These are phyloP conservation scores for Brachypodium distachyon DNA, from an alignment of 202 grass and related monocot species.

Conservation along the genomic window DNA sequence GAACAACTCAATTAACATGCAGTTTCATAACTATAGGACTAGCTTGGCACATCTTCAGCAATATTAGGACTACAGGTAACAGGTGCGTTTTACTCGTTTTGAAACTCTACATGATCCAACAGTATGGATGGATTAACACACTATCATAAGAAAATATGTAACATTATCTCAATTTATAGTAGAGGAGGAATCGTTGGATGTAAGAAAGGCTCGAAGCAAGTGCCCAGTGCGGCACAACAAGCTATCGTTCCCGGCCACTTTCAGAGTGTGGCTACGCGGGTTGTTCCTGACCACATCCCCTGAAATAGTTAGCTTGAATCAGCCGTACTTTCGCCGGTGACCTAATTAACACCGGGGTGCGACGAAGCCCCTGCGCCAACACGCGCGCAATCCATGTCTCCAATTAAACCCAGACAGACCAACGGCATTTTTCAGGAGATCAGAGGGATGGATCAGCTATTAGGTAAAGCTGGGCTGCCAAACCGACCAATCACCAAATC, in stretches of 20 bases:
- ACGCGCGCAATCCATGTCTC: neutral
- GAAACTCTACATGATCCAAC: too few species aligned
- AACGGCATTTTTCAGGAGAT: neutral
- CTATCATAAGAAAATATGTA: too few species aligned
- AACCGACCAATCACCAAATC: neutral
- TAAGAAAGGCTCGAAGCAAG: neutral
- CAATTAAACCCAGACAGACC: neutral
- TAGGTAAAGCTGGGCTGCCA: neutral
- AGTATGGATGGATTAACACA: too few species aligned
- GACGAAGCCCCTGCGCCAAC: constrained; percentile 16
- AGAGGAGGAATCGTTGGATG: too few species aligned
- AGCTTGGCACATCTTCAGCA: too few species aligned
- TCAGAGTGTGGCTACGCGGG: neutral
- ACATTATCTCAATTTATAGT: too few species aligned
- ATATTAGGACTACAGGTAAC: too few species aligned
- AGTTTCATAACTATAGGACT: too few species aligned
- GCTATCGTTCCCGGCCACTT: neutral
- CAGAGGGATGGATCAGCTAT: neutral
- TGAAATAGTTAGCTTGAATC: neutral
- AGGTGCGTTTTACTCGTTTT: too few species aligned
- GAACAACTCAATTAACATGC: too few species aligned
- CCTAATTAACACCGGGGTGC: neutral
- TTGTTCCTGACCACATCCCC: neutral
- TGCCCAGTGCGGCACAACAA: neutral
- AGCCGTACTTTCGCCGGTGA: neutral